A percentile compares a stretch with the other conserved stretches of the same genome.
Evolutionary conservation across 768 basidiomycete species (phyloP).

Genomic region (Termitomyces sp.): DNA sequence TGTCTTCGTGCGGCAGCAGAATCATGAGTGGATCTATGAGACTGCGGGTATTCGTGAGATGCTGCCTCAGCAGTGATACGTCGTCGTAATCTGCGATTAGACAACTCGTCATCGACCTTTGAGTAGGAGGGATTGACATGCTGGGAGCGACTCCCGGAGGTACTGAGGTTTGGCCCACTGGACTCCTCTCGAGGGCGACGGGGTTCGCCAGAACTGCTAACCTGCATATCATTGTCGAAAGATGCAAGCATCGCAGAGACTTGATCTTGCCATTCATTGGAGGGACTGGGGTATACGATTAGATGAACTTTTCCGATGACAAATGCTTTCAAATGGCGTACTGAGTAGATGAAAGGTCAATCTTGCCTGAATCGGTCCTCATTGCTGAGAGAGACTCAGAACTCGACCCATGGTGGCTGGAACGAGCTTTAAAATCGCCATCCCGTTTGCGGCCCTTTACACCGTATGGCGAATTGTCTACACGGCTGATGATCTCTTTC

Average conservation of each 20-base stretch:
- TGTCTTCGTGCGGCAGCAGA: slow-evolving; percentile 18
- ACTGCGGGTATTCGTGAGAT: slow-evolving; percentile 14
- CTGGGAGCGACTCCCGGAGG: slow-evolving; percentile 6
- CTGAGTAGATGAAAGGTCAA: slow-evolving; percentile 61
- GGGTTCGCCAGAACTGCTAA: background rate
- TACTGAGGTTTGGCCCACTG: slow-evolving; percentile 6
- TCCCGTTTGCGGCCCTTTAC: slow-evolving; percentile 60
- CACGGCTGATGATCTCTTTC: slow-evolving; percentile 74
- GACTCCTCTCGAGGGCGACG: slow-evolving; percentile 5
- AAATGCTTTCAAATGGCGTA: slow-evolving; percentile 28
- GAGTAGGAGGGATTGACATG: slow-evolving; percentile 16
- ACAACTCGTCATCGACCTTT: slow-evolving; percentile 25
- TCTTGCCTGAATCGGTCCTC: slow-evolving; percentile 21
- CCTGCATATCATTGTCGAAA: background rate
- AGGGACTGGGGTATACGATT: slow-evolving; percentile 47
- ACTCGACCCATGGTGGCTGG: slow-evolving; percentile 16
- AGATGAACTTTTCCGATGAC: background rate
- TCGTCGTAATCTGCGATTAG: slow-evolving; percentile 45
- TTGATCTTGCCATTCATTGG: slow-evolving; percentile 81
- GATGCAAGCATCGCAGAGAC: slow-evolving; percentile 40
- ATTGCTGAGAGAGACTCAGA: slow-evolving; percentile 20
- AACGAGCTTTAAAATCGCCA: slow-evolving; percentile 22
- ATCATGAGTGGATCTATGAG: slow-evolving; percentile 15
- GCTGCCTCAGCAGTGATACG: slow-evolving; percentile 35
- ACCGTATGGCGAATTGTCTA: slow-evolving; percentile 80